phyloP scores from a whole-genome alignment of 768 basidiomycete species.

The Leccinum subtestaceum region DNA sequence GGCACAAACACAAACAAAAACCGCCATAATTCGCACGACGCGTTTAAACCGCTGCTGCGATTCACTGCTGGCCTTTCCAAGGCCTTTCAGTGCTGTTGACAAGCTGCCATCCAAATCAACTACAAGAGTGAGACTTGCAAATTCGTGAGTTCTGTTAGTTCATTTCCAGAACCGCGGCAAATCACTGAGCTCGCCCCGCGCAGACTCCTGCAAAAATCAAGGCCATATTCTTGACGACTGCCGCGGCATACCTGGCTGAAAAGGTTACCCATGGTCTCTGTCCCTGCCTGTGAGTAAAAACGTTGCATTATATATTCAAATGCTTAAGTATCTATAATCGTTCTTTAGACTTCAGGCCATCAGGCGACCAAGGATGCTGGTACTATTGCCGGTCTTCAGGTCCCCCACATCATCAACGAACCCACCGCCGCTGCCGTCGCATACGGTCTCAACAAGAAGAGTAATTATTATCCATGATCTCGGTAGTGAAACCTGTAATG shows the following conservation, averaged over 20 bases:
- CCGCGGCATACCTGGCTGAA: conserved; percentile 94
- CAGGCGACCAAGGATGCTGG: conserved; percentile 99
- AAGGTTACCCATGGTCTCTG: conserved; percentile 97
- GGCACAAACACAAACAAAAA: too few relatives aligned
- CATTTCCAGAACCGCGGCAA: background rate
- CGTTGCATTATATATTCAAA: background rate
- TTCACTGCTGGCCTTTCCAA: too few relatives aligned
- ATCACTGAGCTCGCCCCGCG: background rate
- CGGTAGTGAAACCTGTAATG: conserved; percentile 97
- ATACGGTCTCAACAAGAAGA: conserved; percentile 97
- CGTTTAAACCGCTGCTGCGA: too few relatives aligned
- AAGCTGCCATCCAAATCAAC: conserved; percentile 72
- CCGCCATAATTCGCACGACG: too few relatives aligned
- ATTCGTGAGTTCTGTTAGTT: conserved; percentile 59
- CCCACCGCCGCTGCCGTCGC: conserved; percentile 97
- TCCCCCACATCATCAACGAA: conserved; percentile 97
- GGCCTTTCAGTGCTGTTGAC: conserved; percentile 75
- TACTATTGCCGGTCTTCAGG: conserved; percentile 89
- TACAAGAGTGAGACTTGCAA: conserved; percentile 78
- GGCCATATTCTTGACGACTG: conserved; percentile 97
- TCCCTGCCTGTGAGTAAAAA: conserved; percentile 78
- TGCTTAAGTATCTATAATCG: conserved; percentile 3
- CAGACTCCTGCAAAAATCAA: conserved; percentile 92
- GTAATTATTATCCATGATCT: conserved; percentile 96
- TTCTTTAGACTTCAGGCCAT: conserved; percentile 90